These are phyloP conservation scores for Carpediemonas membranifera DNA, from an alignment of 78 protist genomes.

Conservation along the genomic window DNA sequence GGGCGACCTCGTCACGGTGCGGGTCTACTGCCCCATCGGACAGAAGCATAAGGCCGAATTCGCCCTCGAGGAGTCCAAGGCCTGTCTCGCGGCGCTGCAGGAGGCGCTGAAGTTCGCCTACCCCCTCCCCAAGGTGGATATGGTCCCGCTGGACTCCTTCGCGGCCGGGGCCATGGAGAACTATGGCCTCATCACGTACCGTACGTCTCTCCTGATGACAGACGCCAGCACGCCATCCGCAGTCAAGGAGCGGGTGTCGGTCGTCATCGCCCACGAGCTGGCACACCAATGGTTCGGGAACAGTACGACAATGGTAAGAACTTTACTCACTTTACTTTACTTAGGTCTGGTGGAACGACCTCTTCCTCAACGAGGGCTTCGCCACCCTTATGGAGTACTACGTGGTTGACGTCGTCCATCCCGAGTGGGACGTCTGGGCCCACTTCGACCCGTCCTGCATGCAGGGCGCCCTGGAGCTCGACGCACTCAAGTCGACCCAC, in stretches of 20 bases:
- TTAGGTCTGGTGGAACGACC: slow-evolving; percentile 41
- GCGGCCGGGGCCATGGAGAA: slow-evolving; percentile 72
- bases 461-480: slow-evolving; percentile 52
- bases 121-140: slow-evolving; percentile 69
- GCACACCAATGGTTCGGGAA: slow-evolving; percentile 62
- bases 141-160: slow-evolving; percentile 66
- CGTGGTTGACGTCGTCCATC: slow-evolving; percentile 48
- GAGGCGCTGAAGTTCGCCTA: slow-evolving; percentile 56
- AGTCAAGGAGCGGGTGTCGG: slow-evolving; percentile 44
- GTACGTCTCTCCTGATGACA: slow-evolving; percentile 45
- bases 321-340: slow-evolving; percentile 21
- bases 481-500: slow-evolving; percentile 51
- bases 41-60: slow-evolving; percentile 28
- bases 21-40: slow-evolving; percentile 68
- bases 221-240: slow-evolving; percentile 19
- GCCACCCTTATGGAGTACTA: slow-evolving; percentile 56
- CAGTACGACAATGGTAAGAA: too few relatives aligned
- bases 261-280: slow-evolving; percentile 51
- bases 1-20: slow-evolving; percentile 41
- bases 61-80: slow-evolving; percentile 60
- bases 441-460: slow-evolving; percentile 33
- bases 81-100: slow-evolving; percentile 25
- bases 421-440: slow-evolving; percentile 65
- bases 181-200: slow-evolving; percentile 52
- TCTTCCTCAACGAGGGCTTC: slow-evolving; percentile 66